Base-by-base conservation (phyloP, 352 stramenopile species). In the Plasmopara muralis region DNA sequence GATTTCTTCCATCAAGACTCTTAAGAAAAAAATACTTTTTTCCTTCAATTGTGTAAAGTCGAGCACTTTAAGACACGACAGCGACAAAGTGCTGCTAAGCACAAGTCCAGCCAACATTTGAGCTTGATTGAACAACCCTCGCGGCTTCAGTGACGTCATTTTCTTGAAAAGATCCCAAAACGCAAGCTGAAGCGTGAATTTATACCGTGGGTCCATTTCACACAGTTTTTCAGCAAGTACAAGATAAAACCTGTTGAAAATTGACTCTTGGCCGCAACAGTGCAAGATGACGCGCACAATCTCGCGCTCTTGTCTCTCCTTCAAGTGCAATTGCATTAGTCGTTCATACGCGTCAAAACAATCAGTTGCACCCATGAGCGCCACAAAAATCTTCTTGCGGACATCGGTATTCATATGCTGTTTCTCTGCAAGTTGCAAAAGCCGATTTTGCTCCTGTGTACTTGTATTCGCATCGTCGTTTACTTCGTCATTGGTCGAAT, bases 101-200 rank as follows among this genome's bases (percentile, higher is more conserved):
- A 90, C 60, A 35, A 93, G 83, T 9, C 66, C 95, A 46, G 75
- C 89, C 50, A 85, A 79, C 77, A 86, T 89, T 56, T 72, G 93
- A 43, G 87, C 87, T 39, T 97, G 55, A 59, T 97, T 97, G 55
- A 89, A 96, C 47, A 90, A 69, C 55, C 90, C 91, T 20, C 93
- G 75, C 43, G 74, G 74, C 59, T 85, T 84, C 39, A 97, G 75
- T 38, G 68, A 64, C 54, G 82, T 67, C 38, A 90, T 63, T 50
- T 96, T 85, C 74, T 98, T 98, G 64, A 99, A 98, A 35, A 80
- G 68, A 71, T 99, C 96, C 96, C 95, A 98, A 63, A 97, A 98
- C 39, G 95, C 89, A 15, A 98, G 76, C 60, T 98, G 95, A 44
- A 98, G 86, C 15, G 92, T 97, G 58, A 98, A 98, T 54, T 97